Evolutionary conservation across 352 stramenopile genomes (phyloP).

Genomic region (Saprolegnia diclina): DNA sequence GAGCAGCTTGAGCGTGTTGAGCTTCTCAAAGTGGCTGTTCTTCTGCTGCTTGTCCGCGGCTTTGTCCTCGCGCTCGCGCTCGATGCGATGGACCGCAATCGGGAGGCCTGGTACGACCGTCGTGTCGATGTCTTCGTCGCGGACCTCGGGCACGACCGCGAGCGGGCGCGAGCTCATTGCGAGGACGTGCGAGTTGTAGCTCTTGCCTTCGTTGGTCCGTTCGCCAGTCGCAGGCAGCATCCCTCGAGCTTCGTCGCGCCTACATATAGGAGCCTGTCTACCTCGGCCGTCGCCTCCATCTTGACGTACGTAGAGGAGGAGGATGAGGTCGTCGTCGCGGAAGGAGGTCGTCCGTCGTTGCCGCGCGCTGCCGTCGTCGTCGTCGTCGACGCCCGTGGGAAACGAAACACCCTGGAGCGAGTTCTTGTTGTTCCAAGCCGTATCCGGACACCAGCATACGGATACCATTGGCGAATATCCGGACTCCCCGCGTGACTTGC

Average conservation of each 20-base stretch:
- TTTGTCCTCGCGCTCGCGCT: not conserved
- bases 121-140: constrained; percentile 19
- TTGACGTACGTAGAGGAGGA: not conserved
- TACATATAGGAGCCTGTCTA: constrained; percentile 5
- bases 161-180: constrained; percentile 6
- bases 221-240: constrained; percentile 26
- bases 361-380: too few species aligned
- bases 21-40: constrained; percentile 70
- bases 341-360: not conserved
- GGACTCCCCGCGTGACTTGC: not conserved
- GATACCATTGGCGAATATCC: not conserved
- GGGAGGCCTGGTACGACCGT: constrained; percentile 2
- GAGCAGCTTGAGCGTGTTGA: constrained; percentile 79
- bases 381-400: not conserved
- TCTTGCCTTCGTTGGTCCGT: constrained; percentile 23
- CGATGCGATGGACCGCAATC: not conserved
- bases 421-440: not conserved
- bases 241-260: not conserved
- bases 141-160: constrained; percentile 13
- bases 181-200: constrained; percentile 2
- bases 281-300: not conserved
- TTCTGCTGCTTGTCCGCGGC: constrained; percentile 12
- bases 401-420: not conserved
- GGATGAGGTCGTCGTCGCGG: too few species aligned
- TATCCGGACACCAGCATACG: not conserved